Conservation (phyloP, 2,329 filamentous ascomycete genomes). For the Diaporthe australafricana region DNA sequence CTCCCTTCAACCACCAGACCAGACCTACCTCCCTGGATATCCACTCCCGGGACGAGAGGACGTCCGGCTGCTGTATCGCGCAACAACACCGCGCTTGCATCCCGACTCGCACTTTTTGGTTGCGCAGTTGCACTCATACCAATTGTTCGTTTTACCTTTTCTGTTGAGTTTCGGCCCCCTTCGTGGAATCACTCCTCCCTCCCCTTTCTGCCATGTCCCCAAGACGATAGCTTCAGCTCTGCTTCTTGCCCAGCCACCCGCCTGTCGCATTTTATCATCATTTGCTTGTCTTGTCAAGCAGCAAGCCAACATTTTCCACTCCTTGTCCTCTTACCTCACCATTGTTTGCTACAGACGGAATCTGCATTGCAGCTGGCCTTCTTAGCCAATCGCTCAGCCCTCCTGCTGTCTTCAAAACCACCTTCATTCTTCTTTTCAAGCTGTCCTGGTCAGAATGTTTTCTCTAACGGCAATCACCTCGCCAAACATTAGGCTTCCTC, state of each 20-base stretch:
- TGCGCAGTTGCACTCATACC: constrained; percentile 29
- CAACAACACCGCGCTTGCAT: constrained; percentile 28
- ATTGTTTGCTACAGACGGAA: constrained; percentile 37
- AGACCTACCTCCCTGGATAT: constrained; percentile 28
- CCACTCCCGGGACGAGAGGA: constrained; percentile 33
- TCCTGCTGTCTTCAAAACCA: constrained; percentile 29
- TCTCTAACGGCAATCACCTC: constrained; percentile 68
- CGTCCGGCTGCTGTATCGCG: constrained; percentile 27
- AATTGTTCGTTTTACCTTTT: constrained; percentile 42
- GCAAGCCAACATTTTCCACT: constrained; percentile 25
- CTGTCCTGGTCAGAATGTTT: constrained; percentile 53
- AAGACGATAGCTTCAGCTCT: constrained; percentile 33
- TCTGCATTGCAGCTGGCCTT: constrained; percentile 35
- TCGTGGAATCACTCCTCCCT: constrained; percentile 25
- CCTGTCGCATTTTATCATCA: constrained; percentile 27
- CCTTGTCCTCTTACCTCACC: constrained; percentile 33
- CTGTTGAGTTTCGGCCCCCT: constrained; percentile 35
- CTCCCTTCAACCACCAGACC: constrained; percentile 26
- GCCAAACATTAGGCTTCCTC: constrained; percentile 60
- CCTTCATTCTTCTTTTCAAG: constrained; percentile 37
- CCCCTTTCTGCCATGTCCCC: constrained; percentile 37
- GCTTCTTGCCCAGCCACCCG: constrained; percentile 37
- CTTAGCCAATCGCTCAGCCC: constrained; percentile 35
- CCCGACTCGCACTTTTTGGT: constrained; percentile 31
- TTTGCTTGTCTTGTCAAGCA: constrained; percentile 27